Conservation (phyloP, 148 eudicot species). For the Nepenthes gracilis region DNA sequence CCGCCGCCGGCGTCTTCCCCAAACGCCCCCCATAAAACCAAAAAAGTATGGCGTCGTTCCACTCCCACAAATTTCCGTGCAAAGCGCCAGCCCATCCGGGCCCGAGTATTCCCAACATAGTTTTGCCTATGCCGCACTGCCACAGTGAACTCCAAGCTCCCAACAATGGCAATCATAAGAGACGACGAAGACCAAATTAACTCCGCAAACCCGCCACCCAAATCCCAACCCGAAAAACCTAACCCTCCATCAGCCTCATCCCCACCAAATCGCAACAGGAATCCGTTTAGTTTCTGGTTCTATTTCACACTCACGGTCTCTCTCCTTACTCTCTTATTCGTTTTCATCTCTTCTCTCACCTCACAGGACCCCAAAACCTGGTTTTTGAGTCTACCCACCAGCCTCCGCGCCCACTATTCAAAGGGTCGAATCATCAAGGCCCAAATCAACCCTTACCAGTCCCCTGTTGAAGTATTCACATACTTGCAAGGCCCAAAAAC, state of each 20-base stretch:
- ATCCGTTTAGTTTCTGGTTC: conserved; percentile 80
- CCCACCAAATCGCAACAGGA: conserved; percentile 14
- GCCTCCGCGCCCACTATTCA: conserved; percentile 53
- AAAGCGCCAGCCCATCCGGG: no score
- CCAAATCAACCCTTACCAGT: conserved; percentile 36
- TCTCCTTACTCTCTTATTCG: conserved; percentile 42
- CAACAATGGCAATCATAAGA: conserved; percentile 63
- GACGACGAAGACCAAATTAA: conserved; percentile 32
- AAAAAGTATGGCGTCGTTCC: no score
- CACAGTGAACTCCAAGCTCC: conserved; percentile 6
- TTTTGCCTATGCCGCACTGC: no score
- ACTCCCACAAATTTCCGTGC: no score
- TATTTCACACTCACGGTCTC: conserved; percentile 54
- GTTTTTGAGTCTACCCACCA: conserved; percentile 60
- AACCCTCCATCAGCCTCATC: conserved; percentile 9
- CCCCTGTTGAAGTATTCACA: conserved; percentile 55
- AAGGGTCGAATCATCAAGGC: conserved; percentile 54
- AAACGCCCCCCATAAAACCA: no score
- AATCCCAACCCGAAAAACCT: conserved; percentile 14
- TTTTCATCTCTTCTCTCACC: conserved; percentile 31
- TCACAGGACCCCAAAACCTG: conserved; percentile 66
- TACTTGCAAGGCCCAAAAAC: conserved; percentile 38
- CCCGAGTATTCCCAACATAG: no score
- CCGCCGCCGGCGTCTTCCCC: no score
- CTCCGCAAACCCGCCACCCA: conserved; percentile 22